Conservation (phyloP, 768 basidiomycete genomes). For the Postia placenta region DNA sequence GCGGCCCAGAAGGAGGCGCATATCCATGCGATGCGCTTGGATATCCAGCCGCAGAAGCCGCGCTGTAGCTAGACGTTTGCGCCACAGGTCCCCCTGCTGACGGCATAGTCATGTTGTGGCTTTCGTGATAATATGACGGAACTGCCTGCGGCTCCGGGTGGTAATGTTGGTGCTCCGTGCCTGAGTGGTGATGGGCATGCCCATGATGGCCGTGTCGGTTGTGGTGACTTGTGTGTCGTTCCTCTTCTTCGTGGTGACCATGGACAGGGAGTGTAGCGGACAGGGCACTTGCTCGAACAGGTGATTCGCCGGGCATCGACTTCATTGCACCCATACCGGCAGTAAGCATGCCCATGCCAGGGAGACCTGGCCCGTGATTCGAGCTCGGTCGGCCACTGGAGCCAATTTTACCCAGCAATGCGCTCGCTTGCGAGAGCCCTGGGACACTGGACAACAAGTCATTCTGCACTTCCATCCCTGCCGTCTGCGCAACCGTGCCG, state of each 20-base stretch:
- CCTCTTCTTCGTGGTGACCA: background rate
- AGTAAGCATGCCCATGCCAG: conserved; percentile 12
- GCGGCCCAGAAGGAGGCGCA: conserved; percentile 5
- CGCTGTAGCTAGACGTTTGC: background rate
- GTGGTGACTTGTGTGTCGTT: background rate
- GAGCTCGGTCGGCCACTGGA: background rate
- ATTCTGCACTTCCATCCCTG: conserved; percentile 45
- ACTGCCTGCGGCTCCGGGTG: background rate
- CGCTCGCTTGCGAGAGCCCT: conserved; percentile 10
- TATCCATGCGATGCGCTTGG: background rate
- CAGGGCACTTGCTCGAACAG: background rate
- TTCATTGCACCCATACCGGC: background rate
- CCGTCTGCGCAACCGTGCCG: conserved; percentile 41
- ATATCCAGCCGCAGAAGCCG: background rate
- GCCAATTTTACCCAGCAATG: conserved; percentile 3
- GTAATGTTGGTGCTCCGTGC: background rate
- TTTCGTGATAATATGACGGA: conserved; percentile 9
- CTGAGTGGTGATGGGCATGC: conserved; percentile 2
- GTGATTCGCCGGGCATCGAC: background rate
- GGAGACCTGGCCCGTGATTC: background rate
- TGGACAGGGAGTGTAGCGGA: background rate
- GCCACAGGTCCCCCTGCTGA: background rate
- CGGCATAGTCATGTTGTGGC: conserved; percentile 2
- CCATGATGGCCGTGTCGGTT: background rate
- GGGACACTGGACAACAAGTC: conserved; percentile 17